Evolutionary conservation across 495 filamentous ascomycete genomes (phyloP).

Genomic region (Astrothelium macrocarpum): DNA sequence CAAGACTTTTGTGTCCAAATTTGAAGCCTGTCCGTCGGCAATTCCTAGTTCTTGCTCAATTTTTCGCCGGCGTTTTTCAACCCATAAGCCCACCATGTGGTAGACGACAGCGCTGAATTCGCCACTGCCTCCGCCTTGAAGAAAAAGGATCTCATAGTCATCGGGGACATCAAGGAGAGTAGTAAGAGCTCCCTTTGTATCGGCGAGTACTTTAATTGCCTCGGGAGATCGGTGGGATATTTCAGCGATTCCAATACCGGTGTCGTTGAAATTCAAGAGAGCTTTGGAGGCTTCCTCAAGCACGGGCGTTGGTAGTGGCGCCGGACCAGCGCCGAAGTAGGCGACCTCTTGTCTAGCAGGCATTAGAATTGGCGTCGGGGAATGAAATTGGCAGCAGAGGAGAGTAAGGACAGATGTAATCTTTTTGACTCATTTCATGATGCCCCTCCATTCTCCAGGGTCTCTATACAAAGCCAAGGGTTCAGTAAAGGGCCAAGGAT

Average conservation of each 20-base stretch:
- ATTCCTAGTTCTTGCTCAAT: slow-evolving; percentile 21
- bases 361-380: slow-evolving; percentile 28
- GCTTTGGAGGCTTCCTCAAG: slow-evolving; percentile 63
- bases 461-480: no score
- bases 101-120: slow-evolving; percentile 74
- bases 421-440: neutral
- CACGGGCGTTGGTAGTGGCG: slow-evolving; percentile 67
- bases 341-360: slow-evolving; percentile 52
- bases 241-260: slow-evolving; percentile 72
- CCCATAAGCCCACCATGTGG: slow-evolving; percentile 74
- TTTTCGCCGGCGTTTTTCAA: slow-evolving; percentile 46
- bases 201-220: slow-evolving; percentile 42
- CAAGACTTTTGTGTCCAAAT: slow-evolving; percentile 42
- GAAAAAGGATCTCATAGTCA: slow-evolving; percentile 68
- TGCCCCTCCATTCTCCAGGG: no score
- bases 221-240: slow-evolving; percentile 81
- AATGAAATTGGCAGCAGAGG: neutral
- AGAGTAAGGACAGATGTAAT: neutral
- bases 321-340: slow-evolving; percentile 84
- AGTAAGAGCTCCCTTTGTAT: slow-evolving; percentile 26
- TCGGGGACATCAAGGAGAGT: slow-evolving; percentile 63
- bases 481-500: no score
- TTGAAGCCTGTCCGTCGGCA: slow-evolving; percentile 16
- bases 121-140: slow-evolving; percentile 75
- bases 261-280: slow-evolving; percentile 73